Percentiles rank a stretch among this genome's conserved stretches.
phyloP scores from a whole-genome alignment of 2,329 filamentous ascomycete species.

The Trichoderma brevicompactum region DNA sequence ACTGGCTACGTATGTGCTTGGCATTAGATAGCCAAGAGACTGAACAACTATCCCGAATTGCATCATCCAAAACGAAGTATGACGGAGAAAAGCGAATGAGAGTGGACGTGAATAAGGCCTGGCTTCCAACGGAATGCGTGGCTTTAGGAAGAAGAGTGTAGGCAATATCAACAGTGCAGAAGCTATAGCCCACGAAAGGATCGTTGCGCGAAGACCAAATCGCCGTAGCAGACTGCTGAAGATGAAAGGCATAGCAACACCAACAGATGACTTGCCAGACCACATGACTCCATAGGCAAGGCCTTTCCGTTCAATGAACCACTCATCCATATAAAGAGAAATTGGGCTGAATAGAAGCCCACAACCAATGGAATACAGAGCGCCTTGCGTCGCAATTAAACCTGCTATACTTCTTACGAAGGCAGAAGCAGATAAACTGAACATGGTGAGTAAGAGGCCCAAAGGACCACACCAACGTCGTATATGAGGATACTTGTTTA shows the following conservation, averaged over 20 bases:
- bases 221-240: conserved; percentile 55
- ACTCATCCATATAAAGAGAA: conserved; percentile 64
- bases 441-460: conserved; percentile 55
- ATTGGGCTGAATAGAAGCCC: conserved; percentile 59
- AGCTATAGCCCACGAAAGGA: conserved; percentile 57
- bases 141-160: conserved; percentile 60
- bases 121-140: conserved; percentile 51
- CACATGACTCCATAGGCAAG: conserved; percentile 67
- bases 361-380: conserved; percentile 64
- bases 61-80: conserved; percentile 61
- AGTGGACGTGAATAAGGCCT: conserved; percentile 44
- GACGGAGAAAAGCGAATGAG: conserved; percentile 55
- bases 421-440: conserved; percentile 55
- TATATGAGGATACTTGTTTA: conserved; percentile 48
- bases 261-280: conserved; percentile 56
- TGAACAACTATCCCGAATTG: conserved; percentile 62
- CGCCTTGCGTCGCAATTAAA: conserved; percentile 63
- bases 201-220: conserved; percentile 57
- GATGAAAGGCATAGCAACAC: conserved; percentile 54
- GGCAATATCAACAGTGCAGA: conserved; percentile 58
- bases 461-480: conserved; percentile 50
- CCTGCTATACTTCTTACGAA: conserved; percentile 57
- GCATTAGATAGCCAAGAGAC: conserved; percentile 66
- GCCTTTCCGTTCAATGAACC: conserved; percentile 62
- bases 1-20: conserved; percentile 63